Percentiles rank a stretch among this genome's conserved stretches.
These are phyloP conservation scores for Hypsizygus ulmarius DNA, from an alignment of 1,284 basidiomycete species.

Conservation along the genomic window DNA sequence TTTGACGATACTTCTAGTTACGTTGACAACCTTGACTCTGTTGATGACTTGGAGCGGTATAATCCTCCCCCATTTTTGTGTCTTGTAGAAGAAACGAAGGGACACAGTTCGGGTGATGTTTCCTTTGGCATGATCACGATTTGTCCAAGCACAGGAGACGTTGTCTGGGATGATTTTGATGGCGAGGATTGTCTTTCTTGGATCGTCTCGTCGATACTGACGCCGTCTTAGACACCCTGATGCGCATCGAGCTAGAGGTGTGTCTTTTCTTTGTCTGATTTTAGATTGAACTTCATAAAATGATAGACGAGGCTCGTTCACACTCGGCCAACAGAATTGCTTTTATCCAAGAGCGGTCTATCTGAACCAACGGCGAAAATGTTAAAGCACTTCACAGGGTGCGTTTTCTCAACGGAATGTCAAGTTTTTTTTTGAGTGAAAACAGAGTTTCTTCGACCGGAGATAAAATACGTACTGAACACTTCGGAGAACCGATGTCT, in stretches of 20 bases:
- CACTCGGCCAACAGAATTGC: constrained; percentile 79
- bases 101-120: constrained; percentile 44
- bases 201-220: constrained; percentile 1
- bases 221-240: constrained; percentile 58
- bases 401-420: constrained; percentile 21
- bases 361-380: constrained; percentile 78
- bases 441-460: constrained; percentile 41
- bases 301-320: constrained; percentile 79
- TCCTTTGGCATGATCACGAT: constrained; percentile 77
- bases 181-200: constrained; percentile 39
- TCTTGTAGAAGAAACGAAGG: constrained; percentile 63
- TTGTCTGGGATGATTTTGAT: constrained; percentile 89
- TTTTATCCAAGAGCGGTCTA: constrained; percentile 64
- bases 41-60: constrained; percentile 60
- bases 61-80: constrained; percentile 64
- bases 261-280: constrained; percentile 8
- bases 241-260: constrained; percentile 87
- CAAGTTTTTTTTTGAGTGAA: no score
- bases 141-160: constrained; percentile 85
- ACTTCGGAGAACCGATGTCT: constrained; percentile 52
- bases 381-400: constrained; percentile 67
- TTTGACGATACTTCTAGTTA: constrained; percentile 43
- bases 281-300: constrained; percentile 2
- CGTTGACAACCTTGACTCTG: constrained; percentile 70
- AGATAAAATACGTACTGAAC: constrained; percentile 56